Evolutionary conservation across 768 basidiomycete species (phyloP).

Genomic region (Leccinum longicurvipes): DNA sequence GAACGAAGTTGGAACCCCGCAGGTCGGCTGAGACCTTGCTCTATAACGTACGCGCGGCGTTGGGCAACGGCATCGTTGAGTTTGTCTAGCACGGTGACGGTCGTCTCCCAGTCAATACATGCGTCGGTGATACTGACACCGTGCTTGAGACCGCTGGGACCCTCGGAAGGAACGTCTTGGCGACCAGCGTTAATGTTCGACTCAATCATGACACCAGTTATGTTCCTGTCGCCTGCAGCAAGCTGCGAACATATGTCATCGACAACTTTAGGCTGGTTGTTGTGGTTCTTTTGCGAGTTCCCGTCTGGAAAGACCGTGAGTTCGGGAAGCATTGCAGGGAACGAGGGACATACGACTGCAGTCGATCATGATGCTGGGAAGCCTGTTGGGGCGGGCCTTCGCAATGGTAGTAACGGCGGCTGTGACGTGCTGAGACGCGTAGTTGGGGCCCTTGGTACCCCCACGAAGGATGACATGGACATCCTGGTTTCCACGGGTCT

Average conservation of each 20-base stretch:
- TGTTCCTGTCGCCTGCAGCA: slow-evolving; percentile 56
- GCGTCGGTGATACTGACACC: slow-evolving; percentile 92
- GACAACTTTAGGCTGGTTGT: slow-evolving; percentile 83
- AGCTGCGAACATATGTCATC: slow-evolving; percentile 74
- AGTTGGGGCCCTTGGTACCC: slow-evolving; percentile 90
- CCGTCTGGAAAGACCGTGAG: slow-evolving; percentile 54
- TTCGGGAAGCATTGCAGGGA: not conserved
- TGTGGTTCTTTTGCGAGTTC: slow-evolving; percentile 94
- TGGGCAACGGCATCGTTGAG: slow-evolving; percentile 49
- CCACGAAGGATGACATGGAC: slow-evolving; percentile 97
- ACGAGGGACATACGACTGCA: slow-evolving; percentile 60
- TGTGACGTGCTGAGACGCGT: slow-evolving; percentile 64
- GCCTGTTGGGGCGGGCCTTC: slow-evolving; percentile 52
- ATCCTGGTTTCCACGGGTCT: slow-evolving; percentile 79
- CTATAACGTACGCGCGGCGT: slow-evolving; percentile 26
- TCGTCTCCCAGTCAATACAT: slow-evolving; percentile 83
- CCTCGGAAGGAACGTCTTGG: slow-evolving; percentile 80
- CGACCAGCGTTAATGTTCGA: slow-evolving; percentile 88
- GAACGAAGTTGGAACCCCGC: slow-evolving; percentile 29
- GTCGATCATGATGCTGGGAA: slow-evolving; percentile 84
- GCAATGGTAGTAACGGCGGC: slow-evolving; percentile 58
- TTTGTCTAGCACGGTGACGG: slow-evolving; percentile 68
- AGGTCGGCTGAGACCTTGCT: slow-evolving; percentile 22
- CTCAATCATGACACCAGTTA: slow-evolving; percentile 98
- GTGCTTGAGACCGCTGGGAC: slow-evolving; percentile 65